Conservation (phyloP, 2,329 filamentous ascomycete species). For the Arthrobotrys pseudoclavata region DNA sequence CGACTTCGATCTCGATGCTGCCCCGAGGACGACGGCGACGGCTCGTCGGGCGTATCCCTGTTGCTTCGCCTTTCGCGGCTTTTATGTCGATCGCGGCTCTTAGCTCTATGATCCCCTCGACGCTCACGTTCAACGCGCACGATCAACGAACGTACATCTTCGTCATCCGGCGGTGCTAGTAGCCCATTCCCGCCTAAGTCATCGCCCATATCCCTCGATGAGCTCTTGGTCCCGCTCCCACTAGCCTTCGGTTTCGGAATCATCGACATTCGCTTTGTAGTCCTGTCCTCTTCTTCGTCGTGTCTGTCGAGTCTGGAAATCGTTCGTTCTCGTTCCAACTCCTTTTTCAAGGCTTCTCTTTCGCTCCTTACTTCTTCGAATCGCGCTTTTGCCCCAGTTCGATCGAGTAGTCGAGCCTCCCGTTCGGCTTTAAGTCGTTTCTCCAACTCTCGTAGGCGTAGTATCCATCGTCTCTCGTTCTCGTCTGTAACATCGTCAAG, state of each 20-base stretch:
- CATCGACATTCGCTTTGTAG: constrained; percentile 51
- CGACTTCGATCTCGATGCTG: constrained; percentile 50
- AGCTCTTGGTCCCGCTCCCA: constrained; percentile 7
- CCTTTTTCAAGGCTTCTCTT: constrained; percentile 77
- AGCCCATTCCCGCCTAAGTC: constrained; percentile 46
- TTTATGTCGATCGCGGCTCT: constrained; percentile 58
- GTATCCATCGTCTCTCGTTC: constrained; percentile 82
- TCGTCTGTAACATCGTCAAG: constrained; percentile 64
- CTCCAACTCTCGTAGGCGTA: constrained; percentile 88
- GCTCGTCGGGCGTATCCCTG: constrained; percentile 51
- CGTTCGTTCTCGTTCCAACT: constrained; percentile 73
- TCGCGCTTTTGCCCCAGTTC: constrained; percentile 83
- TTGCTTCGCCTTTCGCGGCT: constrained; percentile 53
- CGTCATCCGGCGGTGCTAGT: constrained; percentile 53
- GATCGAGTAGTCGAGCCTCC: constrained; percentile 86
- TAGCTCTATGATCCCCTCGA: constrained; percentile 47
- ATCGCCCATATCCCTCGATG: constrained; percentile 41
- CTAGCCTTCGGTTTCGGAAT: constrained; percentile 53
- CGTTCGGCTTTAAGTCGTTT: constrained; percentile 88
- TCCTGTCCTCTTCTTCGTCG: constrained; percentile 44
- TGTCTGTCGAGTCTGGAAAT: constrained; percentile 51
- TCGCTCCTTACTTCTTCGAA: constrained; percentile 81
- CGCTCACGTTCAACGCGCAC: constrained; percentile 56
- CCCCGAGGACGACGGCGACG: constrained; percentile 31
- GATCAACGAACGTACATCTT: constrained; percentile 58